Base-by-base conservation (phyloP, 225 moss, liverwort and hornwort species). In the Bryum argenteum region DNA sequence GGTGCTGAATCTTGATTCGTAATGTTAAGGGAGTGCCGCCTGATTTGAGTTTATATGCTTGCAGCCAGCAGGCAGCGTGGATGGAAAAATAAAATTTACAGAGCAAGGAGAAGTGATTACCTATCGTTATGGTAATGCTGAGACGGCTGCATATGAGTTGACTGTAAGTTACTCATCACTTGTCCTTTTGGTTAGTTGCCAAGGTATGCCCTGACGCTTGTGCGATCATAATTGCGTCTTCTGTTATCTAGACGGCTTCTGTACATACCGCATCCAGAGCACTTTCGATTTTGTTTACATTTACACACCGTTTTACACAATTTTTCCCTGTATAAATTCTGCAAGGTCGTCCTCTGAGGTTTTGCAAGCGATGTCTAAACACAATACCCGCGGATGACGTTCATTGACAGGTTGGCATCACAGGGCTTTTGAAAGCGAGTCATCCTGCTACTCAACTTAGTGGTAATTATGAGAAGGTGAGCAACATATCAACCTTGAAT, bases 41-140 rank as follows among this genome's bases (percentile, higher is more conserved):
- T 43, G n/a, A 62, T 40, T 64, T 58, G 38, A 52, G 57, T 57
- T 44, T 28, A 53, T 45, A 56, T 78, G 55, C 50, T 84, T 66
- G 58, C 89, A 97, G 96, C 96, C 96, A 50, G 87, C 97, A 51
- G 94, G 97, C 39, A 97, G 97, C 60, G 91, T 97, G 50, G 77
- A 97, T 80, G 94, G 97, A 22, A 69, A 92, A 63, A 97, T 94
- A 47, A 97, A 97, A 76, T 97, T 97, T 59, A 97, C 94, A 52
- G 94, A 97, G 81, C 97, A 97, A 84, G 97, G 97, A 47, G 97
- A 97, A 82, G 97, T 97, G 28, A 97, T 97, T 57, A 92, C 97
- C 9, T 97, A 97, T 71, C 94, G 97, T 33, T 97, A 97, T 72
- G 91, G 97, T 59, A 97, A 94, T 74, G 81, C 97, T 70, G 45